Evolutionary conservation across 2,329 filamentous ascomycete species (phyloP), one percentile per base, ranked within the genome.

Genomic region (Ophiostoma sp.): DNA sequence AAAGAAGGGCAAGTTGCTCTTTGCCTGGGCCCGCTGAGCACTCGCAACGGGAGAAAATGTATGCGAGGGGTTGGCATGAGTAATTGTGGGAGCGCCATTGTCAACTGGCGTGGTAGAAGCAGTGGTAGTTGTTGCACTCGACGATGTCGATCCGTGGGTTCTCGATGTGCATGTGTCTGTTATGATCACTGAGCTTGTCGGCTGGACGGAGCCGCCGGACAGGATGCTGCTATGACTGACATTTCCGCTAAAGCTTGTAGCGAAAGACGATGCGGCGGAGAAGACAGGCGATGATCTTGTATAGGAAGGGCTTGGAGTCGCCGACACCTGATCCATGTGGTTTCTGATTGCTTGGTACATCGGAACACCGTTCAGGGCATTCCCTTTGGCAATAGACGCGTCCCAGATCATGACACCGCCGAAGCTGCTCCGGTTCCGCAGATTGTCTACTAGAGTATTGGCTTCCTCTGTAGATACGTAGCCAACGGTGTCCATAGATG

Each of bases 321-420:
- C 14, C 47, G n/a, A 18, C 8, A 7, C 63, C 16, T 49, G 45
- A 5, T 27, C 41, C 44, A 68, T 49, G 14, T 68, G 67, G 14
- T 66, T 40, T 42, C 52, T n/a, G 38, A 68, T 38, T 4, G 58
- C 67, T 11, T 55, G 18, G n/a, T 68, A 64, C 11, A 68, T 4
- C 0, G 67, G 58, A 6, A 45, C 44, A 6, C 67, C 67, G 12
- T 41, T 36, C 1, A 40, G 4, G 1, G 67, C 12, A 42, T 68
- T 64, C 1, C 49, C 38, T 8, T 27, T 55, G 18, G 64, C 67
- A 40, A 68, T 52, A 11, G 64, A 45, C 7, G 42, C 67, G 5
- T 66, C 67, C 38, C 36, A 49, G 6, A 68, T 14, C 67, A 68
- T 68, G 44, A 66, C 60, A 12, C 67, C 64, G 12, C 64, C 67